Conservation (phyloP, 1,139 yeast genomes). For the Suhomyces terraborum region DNA sequence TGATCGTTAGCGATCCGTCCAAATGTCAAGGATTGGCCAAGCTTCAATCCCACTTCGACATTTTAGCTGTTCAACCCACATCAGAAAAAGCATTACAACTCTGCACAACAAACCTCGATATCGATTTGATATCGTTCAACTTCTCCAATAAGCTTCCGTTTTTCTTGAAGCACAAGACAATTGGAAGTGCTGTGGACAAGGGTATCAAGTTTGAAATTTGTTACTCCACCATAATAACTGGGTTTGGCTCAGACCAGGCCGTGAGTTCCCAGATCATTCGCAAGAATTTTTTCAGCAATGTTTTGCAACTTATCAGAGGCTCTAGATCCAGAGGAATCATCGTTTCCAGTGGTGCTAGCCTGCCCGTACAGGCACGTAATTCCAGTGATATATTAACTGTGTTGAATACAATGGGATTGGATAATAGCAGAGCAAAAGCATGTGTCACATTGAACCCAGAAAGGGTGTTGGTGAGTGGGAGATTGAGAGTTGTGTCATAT, state of each 20-base stretch:
- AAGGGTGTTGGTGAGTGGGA: slow-evolving; percentile 67
- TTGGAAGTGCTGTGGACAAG: slow-evolving; percentile 78
- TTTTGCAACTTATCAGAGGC: slow-evolving; percentile 77
- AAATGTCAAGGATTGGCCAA: slow-evolving; percentile 71
- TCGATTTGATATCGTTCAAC: slow-evolving; percentile 78
- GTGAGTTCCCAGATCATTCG: slow-evolving; percentile 38
- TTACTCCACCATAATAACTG: slow-evolving; percentile 57
- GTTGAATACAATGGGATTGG: slow-evolving; percentile 68
- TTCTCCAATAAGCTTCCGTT: slow-evolving; percentile 68
- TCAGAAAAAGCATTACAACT: slow-evolving; percentile 78
- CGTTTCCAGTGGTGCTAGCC: slow-evolving; percentile 72
- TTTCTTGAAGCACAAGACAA: slow-evolving; percentile 77
- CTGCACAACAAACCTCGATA: slow-evolving; percentile 70
- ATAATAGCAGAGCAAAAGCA: slow-evolving; percentile 59
- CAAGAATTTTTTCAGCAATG: slow-evolving; percentile 66
- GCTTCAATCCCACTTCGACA: slow-evolving; percentile 66
- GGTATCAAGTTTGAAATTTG: slow-evolving; percentile 83
- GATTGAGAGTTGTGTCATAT: slow-evolving; percentile 67
- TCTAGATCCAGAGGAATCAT: slow-evolving; percentile 79
- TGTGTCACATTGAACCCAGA: slow-evolving; percentile 63
- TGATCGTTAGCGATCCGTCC: slow-evolving; percentile 74
- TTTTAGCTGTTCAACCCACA: slow-evolving; percentile 78
- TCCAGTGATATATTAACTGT: slow-evolving; percentile 70
- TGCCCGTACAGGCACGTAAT: slow-evolving; percentile 61
- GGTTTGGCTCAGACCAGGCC: slow-evolving; percentile 28